phyloP scores from a whole-genome alignment of 129 eudicot genomes.

The Deinandra increscens region DNA sequence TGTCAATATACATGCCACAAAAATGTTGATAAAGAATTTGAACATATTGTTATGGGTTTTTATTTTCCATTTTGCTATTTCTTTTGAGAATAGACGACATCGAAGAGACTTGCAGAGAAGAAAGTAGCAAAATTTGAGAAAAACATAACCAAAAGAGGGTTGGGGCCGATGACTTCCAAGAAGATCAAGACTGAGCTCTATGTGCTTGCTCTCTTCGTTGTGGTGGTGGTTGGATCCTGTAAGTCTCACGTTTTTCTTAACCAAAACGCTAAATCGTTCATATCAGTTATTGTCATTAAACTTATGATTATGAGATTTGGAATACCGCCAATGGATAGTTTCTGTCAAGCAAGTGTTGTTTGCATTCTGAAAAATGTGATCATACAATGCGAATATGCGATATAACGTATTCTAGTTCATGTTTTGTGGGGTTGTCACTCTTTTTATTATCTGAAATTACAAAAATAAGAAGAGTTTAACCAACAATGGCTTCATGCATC shows the following conservation, averaged over 20 bases:
- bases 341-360: background rate
- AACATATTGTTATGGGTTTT: background rate
- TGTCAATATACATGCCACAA: no score
- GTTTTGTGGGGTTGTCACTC: background rate
- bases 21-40: no score
- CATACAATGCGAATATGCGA: background rate
- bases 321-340: background rate
- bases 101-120: slow-evolving; percentile 70
- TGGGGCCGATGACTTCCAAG: slow-evolving; percentile 37
- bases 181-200: slow-evolving; percentile 44
- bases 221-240: slow-evolving; percentile 66
- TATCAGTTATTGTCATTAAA: background rate
- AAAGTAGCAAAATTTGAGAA: slow-evolving; percentile 83
- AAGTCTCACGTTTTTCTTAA: slow-evolving; percentile 3
- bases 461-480: background rate
- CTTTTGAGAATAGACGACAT: slow-evolving; percentile 51
- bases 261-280: background rate
- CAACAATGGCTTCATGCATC: slow-evolving; percentile 1
- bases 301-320: background rate
- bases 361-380: background rate
- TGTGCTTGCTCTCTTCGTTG: slow-evolving; percentile 53
- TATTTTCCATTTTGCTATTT: background rate
- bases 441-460: background rate
- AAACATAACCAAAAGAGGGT: slow-evolving; percentile 58
- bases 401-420: background rate